Percentiles rank a stretch among this genome's conserved stretches.
Conservation (phyloP, 208 protist species). For the Trypanosoma platydactyli region DNA sequence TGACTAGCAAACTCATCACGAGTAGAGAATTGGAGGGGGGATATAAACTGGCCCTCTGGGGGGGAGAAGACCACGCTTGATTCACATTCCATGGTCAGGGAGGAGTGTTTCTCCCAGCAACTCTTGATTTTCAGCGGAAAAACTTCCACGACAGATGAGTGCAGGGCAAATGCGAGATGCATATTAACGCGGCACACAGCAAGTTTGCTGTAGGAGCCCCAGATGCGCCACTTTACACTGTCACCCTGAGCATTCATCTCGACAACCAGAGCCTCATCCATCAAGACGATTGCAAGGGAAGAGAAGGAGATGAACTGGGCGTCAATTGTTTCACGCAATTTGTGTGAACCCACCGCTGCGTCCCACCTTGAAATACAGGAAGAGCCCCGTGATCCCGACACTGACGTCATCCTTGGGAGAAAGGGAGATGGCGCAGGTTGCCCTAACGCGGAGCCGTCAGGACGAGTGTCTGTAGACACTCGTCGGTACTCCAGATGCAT, state of each 20-base stretch:
- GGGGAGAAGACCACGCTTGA: constrained; percentile 12
- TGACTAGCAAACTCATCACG: constrained; percentile 37
- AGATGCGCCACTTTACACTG: constrained; percentile 59
- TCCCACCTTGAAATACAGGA: constrained; percentile 7
- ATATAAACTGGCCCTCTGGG: constrained; percentile 20
- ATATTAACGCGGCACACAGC: constrained; percentile 63
- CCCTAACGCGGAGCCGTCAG: neutral
- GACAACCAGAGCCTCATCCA: constrained; percentile 25
- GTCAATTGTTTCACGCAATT: constrained; percentile 18
- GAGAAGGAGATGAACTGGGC: constrained; percentile 23
- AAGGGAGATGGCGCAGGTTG: neutral
- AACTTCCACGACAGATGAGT: constrained; percentile 55
- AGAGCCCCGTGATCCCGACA: neutral
- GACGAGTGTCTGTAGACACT: neutral
- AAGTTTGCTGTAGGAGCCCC: constrained; percentile 61
- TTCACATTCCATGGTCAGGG: neutral
- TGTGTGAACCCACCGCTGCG: neutral
- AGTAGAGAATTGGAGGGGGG: constrained; percentile 25
- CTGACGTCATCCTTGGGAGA: neutral
- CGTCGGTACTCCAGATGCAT: constrained; percentile 16
- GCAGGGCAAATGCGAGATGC: constrained; percentile 60
- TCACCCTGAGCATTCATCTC: constrained; percentile 22
- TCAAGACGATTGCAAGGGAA: constrained; percentile 23
- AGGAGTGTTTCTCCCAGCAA: neutral
- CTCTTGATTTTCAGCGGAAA: constrained; percentile 42